Percentiles rank a stretch among this genome's conserved stretches.
These are phyloP conservation scores for Cryptococcus sp. DNA, from an alignment of 1,284 basidiomycete genomes.

Conservation along the genomic window DNA sequence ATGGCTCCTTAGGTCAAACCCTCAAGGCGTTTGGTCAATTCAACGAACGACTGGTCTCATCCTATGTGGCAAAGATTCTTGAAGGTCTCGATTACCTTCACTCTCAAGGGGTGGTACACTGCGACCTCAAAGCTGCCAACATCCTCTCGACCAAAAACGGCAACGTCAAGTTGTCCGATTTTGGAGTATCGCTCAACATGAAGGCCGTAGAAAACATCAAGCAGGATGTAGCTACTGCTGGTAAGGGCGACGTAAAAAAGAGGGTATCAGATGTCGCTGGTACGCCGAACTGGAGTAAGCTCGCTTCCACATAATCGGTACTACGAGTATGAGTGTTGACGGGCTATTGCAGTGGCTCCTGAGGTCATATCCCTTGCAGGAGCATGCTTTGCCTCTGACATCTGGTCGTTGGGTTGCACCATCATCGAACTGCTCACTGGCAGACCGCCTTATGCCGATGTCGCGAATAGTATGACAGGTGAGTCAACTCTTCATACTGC, in stretches of 20 bases:
- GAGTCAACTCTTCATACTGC: conserved; percentile 37
- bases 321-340: not conserved
- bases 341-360: conserved; percentile 68
- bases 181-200: conserved; percentile 59
- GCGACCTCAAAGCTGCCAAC: conserved; percentile 61
- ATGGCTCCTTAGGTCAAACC: conserved; percentile 86
- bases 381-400: conserved; percentile 60
- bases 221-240: conserved; percentile 57
- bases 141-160: conserved; percentile 61
- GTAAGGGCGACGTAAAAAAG: conserved; percentile 30
- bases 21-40: conserved; percentile 88
- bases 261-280: conserved; percentile 64
- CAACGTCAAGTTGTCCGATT: conserved; percentile 60
- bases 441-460: conserved; percentile 83
- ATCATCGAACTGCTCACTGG: conserved; percentile 91
- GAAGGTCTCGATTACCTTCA: conserved; percentile 90
- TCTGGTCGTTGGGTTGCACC: conserved; percentile 87
- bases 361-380: conserved; percentile 79
- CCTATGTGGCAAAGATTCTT: conserved; percentile 89
- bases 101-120: conserved; percentile 63
- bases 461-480: conserved; percentile 83
- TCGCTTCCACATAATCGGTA: not conserved
- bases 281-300: conserved; percentile 88
- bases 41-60: conserved; percentile 82
- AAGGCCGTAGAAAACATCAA: conserved; percentile 69